Conservation (phyloP, 164 flowering plant genomes). For the Pachysandra terminalis region DNA sequence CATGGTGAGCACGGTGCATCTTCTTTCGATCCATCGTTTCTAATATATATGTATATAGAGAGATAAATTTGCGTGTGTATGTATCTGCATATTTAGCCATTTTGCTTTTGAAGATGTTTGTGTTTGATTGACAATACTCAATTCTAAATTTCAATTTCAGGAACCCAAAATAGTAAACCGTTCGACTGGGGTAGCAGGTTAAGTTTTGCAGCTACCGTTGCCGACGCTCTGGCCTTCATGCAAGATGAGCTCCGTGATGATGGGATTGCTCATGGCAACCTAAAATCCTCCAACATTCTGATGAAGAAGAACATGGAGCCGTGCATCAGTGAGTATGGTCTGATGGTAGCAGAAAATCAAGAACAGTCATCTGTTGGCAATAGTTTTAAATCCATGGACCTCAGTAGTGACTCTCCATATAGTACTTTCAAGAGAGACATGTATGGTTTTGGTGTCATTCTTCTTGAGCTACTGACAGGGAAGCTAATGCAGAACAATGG, state of each 20-base stretch:
- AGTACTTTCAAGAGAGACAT: slow-evolving; percentile 39
- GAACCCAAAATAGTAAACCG: slow-evolving; percentile 26
- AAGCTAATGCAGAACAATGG: slow-evolving; percentile 50
- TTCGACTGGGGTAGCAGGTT: slow-evolving; percentile 67
- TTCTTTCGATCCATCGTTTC: too few species aligned
- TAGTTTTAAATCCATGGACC: slow-evolving; percentile 9
- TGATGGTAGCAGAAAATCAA: slow-evolving; percentile 32
- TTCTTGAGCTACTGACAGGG: slow-evolving; percentile 68
- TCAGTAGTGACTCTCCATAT: not conserved
- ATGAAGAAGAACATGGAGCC: slow-evolving; percentile 46
- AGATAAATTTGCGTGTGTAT: too few species aligned
- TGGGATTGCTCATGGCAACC: slow-evolving; percentile 61
- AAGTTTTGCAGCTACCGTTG: slow-evolving; percentile 36
- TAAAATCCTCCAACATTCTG: slow-evolving; percentile 69
- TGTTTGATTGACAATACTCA: too few species aligned
- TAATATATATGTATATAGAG: too few species aligned
- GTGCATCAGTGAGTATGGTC: slow-evolving; percentile 59
- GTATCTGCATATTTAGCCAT: too few species aligned
- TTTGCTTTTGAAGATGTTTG: too few species aligned
- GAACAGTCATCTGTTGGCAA: slow-evolving; percentile 18
- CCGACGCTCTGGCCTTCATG: slow-evolving; percentile 52
- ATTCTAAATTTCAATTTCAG: slow-evolving; percentile 31
- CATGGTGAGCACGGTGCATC: too few species aligned
- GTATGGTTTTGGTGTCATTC: slow-evolving; percentile 53
- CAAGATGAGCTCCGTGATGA: slow-evolving; percentile 38